Percentiles rank a stretch among this genome's conserved stretches.
phyloP scores from a whole-genome alignment of 805 yeast species.

The Starmerella davenportii region DNA sequence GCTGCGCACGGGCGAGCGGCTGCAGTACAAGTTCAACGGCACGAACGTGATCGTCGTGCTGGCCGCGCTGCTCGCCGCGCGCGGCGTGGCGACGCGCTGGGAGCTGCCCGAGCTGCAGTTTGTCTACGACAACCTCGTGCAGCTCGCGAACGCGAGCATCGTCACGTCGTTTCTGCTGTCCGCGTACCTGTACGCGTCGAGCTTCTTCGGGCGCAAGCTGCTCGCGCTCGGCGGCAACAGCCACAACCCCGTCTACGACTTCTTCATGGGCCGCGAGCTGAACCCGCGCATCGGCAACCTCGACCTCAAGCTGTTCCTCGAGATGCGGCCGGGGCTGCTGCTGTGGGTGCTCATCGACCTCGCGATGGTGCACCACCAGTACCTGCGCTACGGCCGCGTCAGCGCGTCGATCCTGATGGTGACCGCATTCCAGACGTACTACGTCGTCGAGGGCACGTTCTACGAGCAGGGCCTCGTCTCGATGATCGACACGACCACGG shows the following conservation, averaged over 20 bases:
- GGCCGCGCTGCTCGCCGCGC: slow-evolving; percentile 28
- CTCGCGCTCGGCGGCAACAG: slow-evolving; percentile 79
- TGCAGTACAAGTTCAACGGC: slow-evolving; percentile 74
- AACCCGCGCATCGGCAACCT: slow-evolving; percentile 75
- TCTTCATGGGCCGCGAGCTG: slow-evolving; percentile 94
- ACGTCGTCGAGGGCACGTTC: slow-evolving; percentile 78
- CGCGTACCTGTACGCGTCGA: slow-evolving; percentile 41
- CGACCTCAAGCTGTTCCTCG: slow-evolving; percentile 85
- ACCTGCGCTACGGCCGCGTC: slow-evolving; percentile 37
- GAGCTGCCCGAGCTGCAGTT: slow-evolving; percentile 63
- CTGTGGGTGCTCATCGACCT: slow-evolving; percentile 67
- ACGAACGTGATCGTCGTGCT: slow-evolving; percentile 31
- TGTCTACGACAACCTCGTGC: slow-evolving; percentile 48
- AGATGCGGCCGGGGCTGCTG: slow-evolving; percentile 83
- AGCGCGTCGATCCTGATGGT: slow-evolving; percentile 59
- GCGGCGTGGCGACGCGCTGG: slow-evolving; percentile 36
- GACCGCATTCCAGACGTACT: slow-evolving; percentile 53
- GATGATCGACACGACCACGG: slow-evolving; percentile 92
- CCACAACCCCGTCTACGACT: slow-evolving; percentile 56
- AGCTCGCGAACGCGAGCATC: slow-evolving; percentile 44
- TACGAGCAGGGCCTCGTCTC: slow-evolving; percentile 79
- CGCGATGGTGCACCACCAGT: slow-evolving; percentile 69
- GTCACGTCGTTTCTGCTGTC: slow-evolving; percentile 49
- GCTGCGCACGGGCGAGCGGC: slow-evolving; percentile 56
- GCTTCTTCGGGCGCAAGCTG: slow-evolving; percentile 46